Evolutionary conservation across 257 asterid genomes (phyloP), one percentile per base, ranked within the genome.

Genomic region (Euphrasia confusa): DNA sequence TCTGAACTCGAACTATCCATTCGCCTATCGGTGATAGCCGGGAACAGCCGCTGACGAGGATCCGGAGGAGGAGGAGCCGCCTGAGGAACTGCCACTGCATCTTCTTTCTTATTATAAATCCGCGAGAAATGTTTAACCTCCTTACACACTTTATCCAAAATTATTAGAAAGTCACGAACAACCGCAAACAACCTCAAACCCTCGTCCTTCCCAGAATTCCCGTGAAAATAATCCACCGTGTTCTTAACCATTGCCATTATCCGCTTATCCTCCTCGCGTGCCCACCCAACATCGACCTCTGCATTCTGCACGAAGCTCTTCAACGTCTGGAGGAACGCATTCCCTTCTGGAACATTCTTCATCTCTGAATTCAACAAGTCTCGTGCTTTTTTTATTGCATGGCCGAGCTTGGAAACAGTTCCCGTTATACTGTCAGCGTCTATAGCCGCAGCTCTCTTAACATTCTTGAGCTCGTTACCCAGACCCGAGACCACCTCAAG

Each of bases 141-240:
- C 71, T 50, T 79, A 70, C 98, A 88, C 49, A 86, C 95, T 75
- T 77, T 86, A 35, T 88, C 95, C 67, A 91, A 72, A 60, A 88
- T 78, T 50, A 86, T 56, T 30, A 91, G 79, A 59, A 91, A 88
- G 78, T 88, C 95, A 2, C 96, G 72, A 50, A 91, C 98, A 17
- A 83, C 73, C 3, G 75, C 78, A 48, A 91, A 91, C 64, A 91
- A 74, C 47, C 98, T 76, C 73, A 88, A 70, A 4, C 98, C 98
- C 80, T 90, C 97, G 7, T 86, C 96, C 77, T 84, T 88, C 47
- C 86, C 95, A 0, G 95, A 71, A 57, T 77, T 84, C 54, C 95
- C 95, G 50, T 91, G 96, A 83, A 88, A 91, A 72, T 91, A 91
- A 79, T 86, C 96, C 9, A 80, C 91, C 0, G 94, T 80, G 77